Base-by-base conservation (phyloP, 2,329 filamentous ascomycete species). In the Atkinsonella texensis region DNA sequence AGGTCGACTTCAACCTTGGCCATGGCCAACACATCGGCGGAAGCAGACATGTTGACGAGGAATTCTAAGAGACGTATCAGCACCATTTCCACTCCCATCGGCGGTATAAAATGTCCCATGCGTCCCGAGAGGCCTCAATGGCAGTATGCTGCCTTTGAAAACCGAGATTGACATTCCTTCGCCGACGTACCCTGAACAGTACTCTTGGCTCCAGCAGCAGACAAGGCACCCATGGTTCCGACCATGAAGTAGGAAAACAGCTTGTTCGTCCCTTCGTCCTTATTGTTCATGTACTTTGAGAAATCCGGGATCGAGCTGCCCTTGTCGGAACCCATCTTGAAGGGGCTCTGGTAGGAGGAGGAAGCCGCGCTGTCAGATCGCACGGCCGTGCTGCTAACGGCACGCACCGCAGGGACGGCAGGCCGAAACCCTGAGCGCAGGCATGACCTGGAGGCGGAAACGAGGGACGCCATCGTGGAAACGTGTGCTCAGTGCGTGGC, bases 1-100 rank as follows among this genome's bases (percentile, higher is more conserved):
- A 98, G 85, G 72, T 95, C 89, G 63, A 98, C 86, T 78, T 98
- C 93, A 63, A 98, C 93, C 85, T 98, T 98, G 72, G 93, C 93
- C 84, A 96, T 94, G 69, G 94, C 93, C 74, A 98, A 75, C 67
- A 98, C 89, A 67, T 98, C 93, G 73, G 93, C 93, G 56, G 93
- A 98, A 57, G 93, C 93, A 65, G 91, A 94, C 94, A 98, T 97
- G 83, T 96, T 98, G 77, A 95, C 89, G 59, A 98, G 81, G 82
- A 98, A 98, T 76, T 98, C 93, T 98, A 73, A 52, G 54, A 48
- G 53, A 55, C 46, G 61, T 50, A 57, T 62, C 59, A 67, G 66
- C 54, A 57, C 59, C 60, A 64, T 59, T 59, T 56, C 18, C 9
- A 23, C 20, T 23, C 2, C 20, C 20, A 4, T 23, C 20, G 20